Conservation (phyloP, 805 yeast genomes). For the Zygosaccharomyces lentus region DNA sequence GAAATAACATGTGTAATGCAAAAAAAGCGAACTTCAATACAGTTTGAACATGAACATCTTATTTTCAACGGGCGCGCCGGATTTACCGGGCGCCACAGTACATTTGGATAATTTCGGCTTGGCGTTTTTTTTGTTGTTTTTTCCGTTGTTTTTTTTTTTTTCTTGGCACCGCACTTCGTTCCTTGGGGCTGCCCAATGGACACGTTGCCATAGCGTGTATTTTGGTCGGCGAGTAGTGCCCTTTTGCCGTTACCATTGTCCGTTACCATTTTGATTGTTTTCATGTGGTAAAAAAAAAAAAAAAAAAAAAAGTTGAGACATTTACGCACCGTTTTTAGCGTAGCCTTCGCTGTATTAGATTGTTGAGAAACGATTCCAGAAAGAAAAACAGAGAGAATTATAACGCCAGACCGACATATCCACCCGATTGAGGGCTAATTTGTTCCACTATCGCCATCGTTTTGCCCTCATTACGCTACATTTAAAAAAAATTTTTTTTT, state of each 20-base stretch:
- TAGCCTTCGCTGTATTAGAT: background rate
- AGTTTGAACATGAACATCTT: background rate
- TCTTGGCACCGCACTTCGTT: background rate
- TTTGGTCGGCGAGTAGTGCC: background rate
- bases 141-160: background rate
- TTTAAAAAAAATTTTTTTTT: too few relatives aligned
- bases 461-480: too few relatives aligned
- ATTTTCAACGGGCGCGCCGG: background rate
- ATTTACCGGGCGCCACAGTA: background rate
- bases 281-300: background rate
- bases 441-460: background rate
- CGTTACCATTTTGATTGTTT: background rate
- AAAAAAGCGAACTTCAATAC: background rate
- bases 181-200: too few relatives aligned
- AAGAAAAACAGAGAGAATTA: too few relatives aligned
- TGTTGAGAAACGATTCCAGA: background rate
- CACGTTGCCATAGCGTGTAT: background rate
- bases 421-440: background rate
- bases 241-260: background rate
- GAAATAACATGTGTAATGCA: constrained; percentile 9
- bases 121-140: background rate
- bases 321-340: background rate
- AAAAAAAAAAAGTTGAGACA: background rate
- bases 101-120: background rate
- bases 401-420: background rate